Percentiles rank a stretch among this genome's conserved stretches.
These are phyloP conservation scores for Hirsutella thompsonii DNA, from an alignment of 2,329 filamentous ascomycete species.

Conservation along the genomic window DNA sequence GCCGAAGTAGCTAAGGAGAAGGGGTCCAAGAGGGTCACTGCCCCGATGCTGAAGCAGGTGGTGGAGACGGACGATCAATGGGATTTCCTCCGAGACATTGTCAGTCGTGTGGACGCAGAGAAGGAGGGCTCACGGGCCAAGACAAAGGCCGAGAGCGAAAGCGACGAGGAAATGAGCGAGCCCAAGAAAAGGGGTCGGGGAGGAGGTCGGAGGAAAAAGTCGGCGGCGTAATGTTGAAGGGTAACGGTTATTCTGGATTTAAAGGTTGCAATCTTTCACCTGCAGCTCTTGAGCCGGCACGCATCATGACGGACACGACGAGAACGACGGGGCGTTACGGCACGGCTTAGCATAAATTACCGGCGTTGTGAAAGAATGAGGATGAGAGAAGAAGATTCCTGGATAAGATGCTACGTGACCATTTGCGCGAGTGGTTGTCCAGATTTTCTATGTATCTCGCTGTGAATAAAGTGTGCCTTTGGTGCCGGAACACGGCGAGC, in stretches of 20 bases:
- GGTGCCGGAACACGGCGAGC: no score
- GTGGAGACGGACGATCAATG: constrained; percentile 82
- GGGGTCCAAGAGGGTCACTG: constrained; percentile 80
- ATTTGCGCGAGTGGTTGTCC: no score
- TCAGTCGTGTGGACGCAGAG: constrained; percentile 62
- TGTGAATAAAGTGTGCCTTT: no score
- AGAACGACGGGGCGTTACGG: constrained; percentile 10
- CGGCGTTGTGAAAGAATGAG: constrained; percentile 11
- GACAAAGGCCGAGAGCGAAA: constrained; percentile 38
- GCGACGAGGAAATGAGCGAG: constrained; percentile 33
- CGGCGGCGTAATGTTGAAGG: neutral
- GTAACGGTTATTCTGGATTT: neutral
- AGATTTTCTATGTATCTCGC: no score
- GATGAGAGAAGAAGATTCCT: neutral
- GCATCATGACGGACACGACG: constrained; percentile 13
- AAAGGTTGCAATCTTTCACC: neutral
- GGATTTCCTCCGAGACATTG: constrained; percentile 87
- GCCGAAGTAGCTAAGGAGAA: constrained; percentile 72
- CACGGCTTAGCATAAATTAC: constrained; percentile 11
- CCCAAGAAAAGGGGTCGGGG: constrained; percentile 33
- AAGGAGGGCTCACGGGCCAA: constrained; percentile 29
- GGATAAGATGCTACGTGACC: no score
- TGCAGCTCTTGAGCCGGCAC: neutral
- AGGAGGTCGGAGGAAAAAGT: constrained; percentile 37
- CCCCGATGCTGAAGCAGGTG: constrained; percentile 82